Evolutionary conservation across 2,329 filamentous ascomycete genomes (phyloP), one percentile per base, ranked within the genome.

Genomic region (Diaporthe aspalathi): DNA sequence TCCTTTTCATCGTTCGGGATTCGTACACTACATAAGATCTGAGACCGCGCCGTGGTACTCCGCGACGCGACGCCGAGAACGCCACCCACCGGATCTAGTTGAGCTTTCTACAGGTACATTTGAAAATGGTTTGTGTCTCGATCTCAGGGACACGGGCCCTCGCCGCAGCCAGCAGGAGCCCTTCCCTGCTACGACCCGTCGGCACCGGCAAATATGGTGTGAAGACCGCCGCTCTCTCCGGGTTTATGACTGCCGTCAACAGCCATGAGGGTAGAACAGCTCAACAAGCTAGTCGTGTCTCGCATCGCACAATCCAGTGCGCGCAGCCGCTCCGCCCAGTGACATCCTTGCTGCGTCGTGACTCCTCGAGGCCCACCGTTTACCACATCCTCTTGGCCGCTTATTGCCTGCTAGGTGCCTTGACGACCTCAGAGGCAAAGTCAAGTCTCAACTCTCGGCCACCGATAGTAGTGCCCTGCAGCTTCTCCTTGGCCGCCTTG

Each of bases 371-470:
- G 4, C 20, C 22, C 12, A 32, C 1, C 43, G 9, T 35, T 3
- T 24, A 5, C 17, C 16, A 16, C 50, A 35, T 56, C 43, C 14
- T 35, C 12, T 27, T 22, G 20, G 29, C 14, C 29, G 29, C 47
- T 35, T 43, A 43, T 45, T 20, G 50, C 47, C 40, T 57, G 60
- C 68, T 40, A n/a, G 56, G 43, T 38, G 6, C 35, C 71, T 74
- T 71, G 71, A 68, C 22, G 40, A 67, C 52, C 50, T 71, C 52
- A 43, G 76, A 45, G 35, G 87, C 87, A 82, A 83, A 97, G 80
- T 94, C 92, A 29, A 95, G 76, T 70, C 87, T 87, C 74, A 97
- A 82, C 67, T 80, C 78, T 69, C 94, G 88, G 52, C 91, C 91
- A 76, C 91, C 91, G n/a, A 95, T 83, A 60, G 84, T 80, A 80